Percentiles rank a stretch among this genome's conserved stretches.
These are phyloP conservation scores for Alternaria burnsii DNA, from an alignment of 2,329 filamentous ascomycete genomes.

Conservation along the genomic window DNA sequence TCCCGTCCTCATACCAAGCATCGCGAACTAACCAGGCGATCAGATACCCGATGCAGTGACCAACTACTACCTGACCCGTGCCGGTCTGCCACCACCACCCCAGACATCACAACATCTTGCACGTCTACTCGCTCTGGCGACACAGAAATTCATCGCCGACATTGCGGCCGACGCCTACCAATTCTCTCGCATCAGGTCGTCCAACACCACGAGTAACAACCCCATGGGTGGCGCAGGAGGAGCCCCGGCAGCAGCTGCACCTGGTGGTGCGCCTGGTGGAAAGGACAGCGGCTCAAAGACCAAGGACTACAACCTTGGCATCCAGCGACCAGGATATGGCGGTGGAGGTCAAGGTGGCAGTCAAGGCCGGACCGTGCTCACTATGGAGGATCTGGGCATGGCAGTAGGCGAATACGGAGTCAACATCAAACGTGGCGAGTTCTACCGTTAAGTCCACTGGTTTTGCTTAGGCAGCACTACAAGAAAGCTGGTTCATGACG, in stretches of 20 bases:
- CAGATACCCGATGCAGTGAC: conserved; percentile 98
- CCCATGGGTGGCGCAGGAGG: conserved; percentile 81
- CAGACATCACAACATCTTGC: conserved; percentile 90
- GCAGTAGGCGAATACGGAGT: conserved; percentile 97
- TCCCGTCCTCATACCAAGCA: conserved; percentile 4
- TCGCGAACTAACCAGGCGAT: conserved; percentile 20
- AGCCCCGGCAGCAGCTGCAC: conserved; percentile 66
- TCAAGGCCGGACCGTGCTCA: conserved; percentile 91
- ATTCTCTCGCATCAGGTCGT: conserved; percentile 94
- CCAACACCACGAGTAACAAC: conserved; percentile 88
- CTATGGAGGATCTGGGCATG: conserved; percentile 99
- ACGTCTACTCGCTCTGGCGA: conserved; percentile 93
- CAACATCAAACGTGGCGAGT: conserved; percentile 96
- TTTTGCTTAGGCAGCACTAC: not conserved
- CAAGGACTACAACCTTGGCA: conserved; percentile 59
- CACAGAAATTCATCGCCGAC: conserved; percentile 98
- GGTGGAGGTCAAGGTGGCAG: conserved; percentile 89
- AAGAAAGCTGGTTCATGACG: conserved; percentile 5
- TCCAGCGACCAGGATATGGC: conserved; percentile 64
- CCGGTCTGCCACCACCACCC: conserved; percentile 90
- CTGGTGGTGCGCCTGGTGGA: conserved; percentile 63
- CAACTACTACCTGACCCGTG: conserved; percentile 96
- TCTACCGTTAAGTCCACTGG: conserved; percentile 73
- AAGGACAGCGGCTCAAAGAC: conserved; percentile 53
- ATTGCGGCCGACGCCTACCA: conserved; percentile 98